A percentile compares a stretch with the other conserved stretches of the same genome.
phyloP scores from a whole-genome alignment of 78 protist species.

The Protostelium mycophagum region DNA sequence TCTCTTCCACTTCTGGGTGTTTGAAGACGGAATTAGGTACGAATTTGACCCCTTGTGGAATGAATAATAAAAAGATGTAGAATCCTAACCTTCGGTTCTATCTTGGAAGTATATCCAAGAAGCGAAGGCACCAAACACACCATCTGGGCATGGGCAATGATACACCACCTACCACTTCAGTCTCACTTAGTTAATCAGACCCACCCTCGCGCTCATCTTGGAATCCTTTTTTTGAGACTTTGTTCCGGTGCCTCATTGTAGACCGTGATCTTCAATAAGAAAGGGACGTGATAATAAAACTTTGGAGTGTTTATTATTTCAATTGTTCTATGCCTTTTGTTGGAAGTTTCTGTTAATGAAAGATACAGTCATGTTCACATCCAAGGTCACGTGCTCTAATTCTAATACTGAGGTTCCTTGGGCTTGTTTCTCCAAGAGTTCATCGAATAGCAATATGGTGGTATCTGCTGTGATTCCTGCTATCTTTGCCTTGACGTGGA shows the following conservation, averaged over 20 bases:
- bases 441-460: slow-evolving; percentile 21
- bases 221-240: no score
- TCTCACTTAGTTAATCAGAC: no score
- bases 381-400: slow-evolving; percentile 50
- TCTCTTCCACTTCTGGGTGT: neutral
- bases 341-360: slow-evolving; percentile 52
- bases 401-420: slow-evolving; percentile 16
- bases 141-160: neutral
- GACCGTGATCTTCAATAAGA: no score
- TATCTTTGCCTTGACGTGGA: slow-evolving; percentile 60
- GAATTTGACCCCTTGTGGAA: neutral
- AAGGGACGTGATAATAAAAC: no score
- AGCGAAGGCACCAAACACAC: neutral
- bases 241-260: no score
- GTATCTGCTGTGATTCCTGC: slow-evolving; percentile 44
- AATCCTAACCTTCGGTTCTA: neutral
- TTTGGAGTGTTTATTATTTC: no score
- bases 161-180: neutral
- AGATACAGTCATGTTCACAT: slow-evolving; percentile 68
- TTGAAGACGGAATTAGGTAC: neutral
- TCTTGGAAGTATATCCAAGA: neutral
- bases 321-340: no score
- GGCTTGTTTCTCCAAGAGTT: slow-evolving; percentile 48
- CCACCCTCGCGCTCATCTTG: no score
- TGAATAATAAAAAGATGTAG: neutral